A percentile compares a stretch with the other conserved stretches of the same genome.
These are phyloP conservation scores for Jaenimonas drosophilae DNA, from an alignment of 208 protist genomes.

Conservation along the genomic window DNA sequence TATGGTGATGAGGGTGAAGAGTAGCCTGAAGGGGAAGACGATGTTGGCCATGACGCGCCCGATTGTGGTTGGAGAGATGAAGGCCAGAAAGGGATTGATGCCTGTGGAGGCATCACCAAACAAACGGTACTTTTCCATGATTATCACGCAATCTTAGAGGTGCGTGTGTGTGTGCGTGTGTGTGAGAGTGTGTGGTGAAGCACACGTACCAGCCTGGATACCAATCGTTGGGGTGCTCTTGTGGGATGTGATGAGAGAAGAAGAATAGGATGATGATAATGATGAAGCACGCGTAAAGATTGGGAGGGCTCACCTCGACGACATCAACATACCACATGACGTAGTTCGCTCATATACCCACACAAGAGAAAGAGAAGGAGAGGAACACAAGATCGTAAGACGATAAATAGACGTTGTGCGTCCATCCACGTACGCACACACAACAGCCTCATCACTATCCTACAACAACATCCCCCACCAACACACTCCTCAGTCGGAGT, in stretches of 20 bases:
- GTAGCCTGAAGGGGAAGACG: constrained; percentile 43
- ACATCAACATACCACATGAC: background rate
- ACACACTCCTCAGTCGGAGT: constrained; percentile 27
- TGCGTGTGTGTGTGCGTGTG: background rate
- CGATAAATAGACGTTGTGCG: background rate
- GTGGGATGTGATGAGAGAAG: background rate
- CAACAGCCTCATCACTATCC: no score
- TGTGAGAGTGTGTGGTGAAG: background rate
- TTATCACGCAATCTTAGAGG: background rate
- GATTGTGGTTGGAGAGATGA: constrained; percentile 22
- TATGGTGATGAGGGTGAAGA: constrained; percentile 30
- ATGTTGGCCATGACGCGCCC: constrained; percentile 17
- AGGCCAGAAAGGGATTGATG: constrained; percentile 62
- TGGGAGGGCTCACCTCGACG: no score
- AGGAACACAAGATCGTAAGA: constrained; percentile 1
- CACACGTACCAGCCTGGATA: no score
- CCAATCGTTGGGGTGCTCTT: no score
- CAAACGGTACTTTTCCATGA: constrained; percentile 76
- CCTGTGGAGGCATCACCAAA: constrained; percentile 70
- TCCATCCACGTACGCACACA: background rate
- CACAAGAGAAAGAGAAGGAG: constrained; percentile 4
- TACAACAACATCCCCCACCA: no score
- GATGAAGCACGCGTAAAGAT: no score
- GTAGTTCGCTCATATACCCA: background rate
- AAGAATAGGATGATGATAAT: background rate